phyloP scores from a whole-genome alignment of 208 protist species.

The Leptomonas pyrrhocoris region DNA sequence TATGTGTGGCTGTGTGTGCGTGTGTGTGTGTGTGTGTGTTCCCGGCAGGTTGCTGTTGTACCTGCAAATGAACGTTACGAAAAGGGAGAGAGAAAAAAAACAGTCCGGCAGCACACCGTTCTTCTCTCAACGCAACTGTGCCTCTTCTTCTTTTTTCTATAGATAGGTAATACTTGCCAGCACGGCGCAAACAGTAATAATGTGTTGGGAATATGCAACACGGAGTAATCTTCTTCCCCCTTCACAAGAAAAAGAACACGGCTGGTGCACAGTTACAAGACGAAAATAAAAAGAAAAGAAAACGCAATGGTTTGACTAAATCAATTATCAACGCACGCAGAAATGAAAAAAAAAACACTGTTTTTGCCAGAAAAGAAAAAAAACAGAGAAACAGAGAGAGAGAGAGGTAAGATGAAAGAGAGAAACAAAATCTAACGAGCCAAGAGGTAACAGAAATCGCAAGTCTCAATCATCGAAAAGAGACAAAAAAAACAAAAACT shows the following conservation, averaged over 20 bases:
- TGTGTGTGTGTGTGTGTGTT: too few relatives aligned
- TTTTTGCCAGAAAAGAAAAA: background rate
- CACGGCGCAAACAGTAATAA: too few relatives aligned
- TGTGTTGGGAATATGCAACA: too few relatives aligned
- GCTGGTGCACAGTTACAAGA: background rate
- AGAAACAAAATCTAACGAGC: background rate
- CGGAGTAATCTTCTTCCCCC: background rate
- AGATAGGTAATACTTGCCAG: too few relatives aligned
- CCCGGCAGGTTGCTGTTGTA: too few relatives aligned
- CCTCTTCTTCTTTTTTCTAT: too few relatives aligned
- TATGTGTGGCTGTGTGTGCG: background rate
- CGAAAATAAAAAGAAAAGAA: slow-evolving; percentile 8
- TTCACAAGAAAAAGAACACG: background rate
- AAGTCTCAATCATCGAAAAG: too few relatives aligned
- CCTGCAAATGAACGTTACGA: too few relatives aligned
- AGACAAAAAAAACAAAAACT: background rate
- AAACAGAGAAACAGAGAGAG: background rate
- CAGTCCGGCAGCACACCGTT: too few relatives aligned
- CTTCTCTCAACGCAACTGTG: too few relatives aligned
- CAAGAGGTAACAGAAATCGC: too few relatives aligned
- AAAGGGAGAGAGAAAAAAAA: too few relatives aligned
- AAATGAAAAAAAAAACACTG: slow-evolving; percentile 5
- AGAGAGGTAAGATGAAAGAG: background rate
- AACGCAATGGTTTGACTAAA: background rate
- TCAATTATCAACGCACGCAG: slow-evolving; percentile 5